phyloP scores from a whole-genome alignment of 805 yeast genomes.

The Aciculoconidium aculeatum region DNA sequence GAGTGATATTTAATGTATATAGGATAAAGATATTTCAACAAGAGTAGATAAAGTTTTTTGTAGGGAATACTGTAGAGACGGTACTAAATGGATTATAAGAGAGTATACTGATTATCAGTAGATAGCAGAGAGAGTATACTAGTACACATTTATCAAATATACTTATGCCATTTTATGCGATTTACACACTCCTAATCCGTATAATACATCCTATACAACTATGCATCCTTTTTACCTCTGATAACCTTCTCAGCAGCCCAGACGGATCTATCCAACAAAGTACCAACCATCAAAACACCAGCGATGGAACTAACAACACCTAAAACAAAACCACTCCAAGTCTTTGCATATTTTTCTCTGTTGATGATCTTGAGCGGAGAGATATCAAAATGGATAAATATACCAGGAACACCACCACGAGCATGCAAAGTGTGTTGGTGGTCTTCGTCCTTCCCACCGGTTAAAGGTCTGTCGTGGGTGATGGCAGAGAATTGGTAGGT shows the following conservation, averaged over 20 bases:
- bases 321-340: slow-evolving; percentile 78
- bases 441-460: slow-evolving; percentile 86
- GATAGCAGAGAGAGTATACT: too few relatives aligned
- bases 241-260: slow-evolving; percentile 84
- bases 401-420: slow-evolving; percentile 87
- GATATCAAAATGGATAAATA: slow-evolving; percentile 83
- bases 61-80: too few relatives aligned
- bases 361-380: slow-evolving; percentile 90
- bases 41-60: too few relatives aligned
- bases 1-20: slow-evolving; percentile 26
- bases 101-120: too few relatives aligned
- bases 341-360: slow-evolving; percentile 63
- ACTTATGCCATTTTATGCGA: too few relatives aligned
- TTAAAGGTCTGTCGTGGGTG: slow-evolving; percentile 76
- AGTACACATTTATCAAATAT: too few relatives aligned
- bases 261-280: slow-evolving; percentile 79
- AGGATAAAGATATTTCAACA: too few relatives aligned
- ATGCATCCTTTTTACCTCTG: slow-evolving; percentile 55
- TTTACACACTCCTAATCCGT: too few relatives aligned
- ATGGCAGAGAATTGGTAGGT: slow-evolving; percentile 91
- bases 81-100: too few relatives aligned
- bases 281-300: slow-evolving; percentile 89
- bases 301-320: slow-evolving; percentile 87
- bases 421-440: slow-evolving; percentile 81
- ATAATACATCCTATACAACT: too few relatives aligned